phyloP scores from a whole-genome alignment of 164 flowering plant species.

The Umbellularia californica region DNA sequence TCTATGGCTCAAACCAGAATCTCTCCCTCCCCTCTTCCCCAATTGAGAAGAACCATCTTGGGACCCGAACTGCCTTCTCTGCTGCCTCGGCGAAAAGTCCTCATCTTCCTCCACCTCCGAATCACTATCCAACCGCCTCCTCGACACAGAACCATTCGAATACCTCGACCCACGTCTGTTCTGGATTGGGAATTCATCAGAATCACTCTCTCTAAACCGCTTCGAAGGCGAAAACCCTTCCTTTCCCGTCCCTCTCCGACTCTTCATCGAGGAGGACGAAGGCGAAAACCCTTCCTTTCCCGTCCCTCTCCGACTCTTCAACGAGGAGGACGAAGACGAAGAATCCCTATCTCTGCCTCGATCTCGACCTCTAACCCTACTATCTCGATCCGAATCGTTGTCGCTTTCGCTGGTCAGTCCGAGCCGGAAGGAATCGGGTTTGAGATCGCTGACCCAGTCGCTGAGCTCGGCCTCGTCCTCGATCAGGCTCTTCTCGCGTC shows the following conservation, averaged over 20 bases:
- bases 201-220: slow-evolving; percentile 3
- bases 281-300: not conserved
- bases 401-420: slow-evolving; percentile 1
- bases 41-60: not conserved
- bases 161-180: not conserved
- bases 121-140: slow-evolving; percentile 4
- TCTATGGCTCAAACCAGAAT: slow-evolving; percentile 1
- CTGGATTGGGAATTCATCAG: not conserved
- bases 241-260: not conserved
- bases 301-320: not conserved
- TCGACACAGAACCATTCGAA: not conserved
- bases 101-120: slow-evolving; percentile 2
- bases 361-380: not conserved
- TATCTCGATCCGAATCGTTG: not conserved
- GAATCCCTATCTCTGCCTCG: not conserved
- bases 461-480: slow-evolving; percentile 18
- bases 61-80: slow-evolving; percentile 49
- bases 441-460: slow-evolving; percentile 12
- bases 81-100: slow-evolving; percentile 35
- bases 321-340: not conserved
- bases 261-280: not conserved
- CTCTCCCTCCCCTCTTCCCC: not conserved
- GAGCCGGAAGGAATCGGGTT: slow-evolving; percentile 3
- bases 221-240: not conserved
- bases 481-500: slow-evolving; percentile 10